phyloP scores from a whole-genome alignment of 805 yeast genomes.

The Metschnikowia bowlesiae region DNA sequence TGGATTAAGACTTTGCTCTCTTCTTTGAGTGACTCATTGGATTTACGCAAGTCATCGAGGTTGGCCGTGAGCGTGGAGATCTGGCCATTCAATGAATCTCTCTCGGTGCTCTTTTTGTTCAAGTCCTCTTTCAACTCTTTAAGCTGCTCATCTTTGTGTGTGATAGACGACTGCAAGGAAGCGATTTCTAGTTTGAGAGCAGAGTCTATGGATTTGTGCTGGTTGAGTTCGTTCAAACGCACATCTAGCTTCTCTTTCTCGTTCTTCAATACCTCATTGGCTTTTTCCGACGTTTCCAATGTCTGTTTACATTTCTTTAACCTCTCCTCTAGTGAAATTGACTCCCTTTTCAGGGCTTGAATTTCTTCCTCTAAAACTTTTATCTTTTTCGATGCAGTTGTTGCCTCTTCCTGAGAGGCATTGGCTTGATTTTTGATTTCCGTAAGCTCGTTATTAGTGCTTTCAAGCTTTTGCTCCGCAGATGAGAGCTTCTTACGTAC shows the following conservation, averaged over 20 bases:
- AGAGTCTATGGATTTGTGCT: conserved; percentile 36
- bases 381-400: background rate
- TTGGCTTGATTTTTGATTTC: background rate
- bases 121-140: conserved; percentile 33
- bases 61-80: conserved; percentile 38
- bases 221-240: conserved; percentile 26
- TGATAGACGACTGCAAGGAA: conserved; percentile 40
- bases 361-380: background rate
- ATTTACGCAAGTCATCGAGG: conserved; percentile 35
- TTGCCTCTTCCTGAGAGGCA: background rate
- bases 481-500: background rate
- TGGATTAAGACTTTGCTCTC: conserved; percentile 39
- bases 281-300: conserved; percentile 20
- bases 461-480: background rate
- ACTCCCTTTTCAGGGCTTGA: background rate
- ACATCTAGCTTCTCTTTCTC: conserved; percentile 40
- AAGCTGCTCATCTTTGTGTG: conserved; percentile 42
- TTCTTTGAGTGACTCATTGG: conserved; percentile 30
- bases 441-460: background rate
- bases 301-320: conserved; percentile 11
- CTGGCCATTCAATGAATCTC: conserved; percentile 35
- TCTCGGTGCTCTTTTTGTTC: conserved; percentile 30
- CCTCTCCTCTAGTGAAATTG: background rate
- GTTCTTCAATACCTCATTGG: conserved; percentile 13
- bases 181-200: conserved; percentile 47